Evolutionary conservation across 768 basidiomycete genomes (phyloP).

Genomic region (Arthromyces matolae): DNA sequence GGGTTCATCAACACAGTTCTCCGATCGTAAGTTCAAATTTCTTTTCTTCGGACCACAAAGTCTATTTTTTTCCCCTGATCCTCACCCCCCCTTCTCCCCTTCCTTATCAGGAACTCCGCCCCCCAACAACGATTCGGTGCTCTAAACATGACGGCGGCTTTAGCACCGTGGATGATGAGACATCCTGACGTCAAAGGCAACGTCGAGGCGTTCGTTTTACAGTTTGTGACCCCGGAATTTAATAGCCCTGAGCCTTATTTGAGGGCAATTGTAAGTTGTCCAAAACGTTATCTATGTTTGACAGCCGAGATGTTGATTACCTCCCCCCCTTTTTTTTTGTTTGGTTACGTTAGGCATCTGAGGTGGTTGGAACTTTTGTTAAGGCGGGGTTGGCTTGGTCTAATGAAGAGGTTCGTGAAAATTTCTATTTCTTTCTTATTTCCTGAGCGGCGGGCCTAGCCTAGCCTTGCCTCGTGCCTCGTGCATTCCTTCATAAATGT

Average conservation of each 20-base stretch:
- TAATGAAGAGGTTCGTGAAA: conserved; percentile 51
- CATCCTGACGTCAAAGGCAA: conserved; percentile 75
- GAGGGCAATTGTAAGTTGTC: conserved; percentile 63
- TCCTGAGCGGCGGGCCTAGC: no score
- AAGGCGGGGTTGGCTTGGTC: conserved; percentile 69
- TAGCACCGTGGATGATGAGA: conserved; percentile 78
- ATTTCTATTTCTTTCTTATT: no score
- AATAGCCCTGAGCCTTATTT: conserved; percentile 64
- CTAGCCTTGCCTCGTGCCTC: no score
- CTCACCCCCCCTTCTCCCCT: conserved; percentile 1
- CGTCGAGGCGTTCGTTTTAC: conserved; percentile 75
- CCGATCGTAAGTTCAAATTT: conserved; percentile 45
- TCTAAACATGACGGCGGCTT: conserved; percentile 73
- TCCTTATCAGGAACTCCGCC: conserved; percentile 35
- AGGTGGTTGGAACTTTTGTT: conserved; percentile 73
- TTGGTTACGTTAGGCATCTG: conserved; percentile 75
- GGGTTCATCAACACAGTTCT: conserved; percentile 75
- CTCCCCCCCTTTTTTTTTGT: no score
- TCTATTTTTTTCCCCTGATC: background rate
- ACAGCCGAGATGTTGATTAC: no score
- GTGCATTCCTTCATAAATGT: no score
- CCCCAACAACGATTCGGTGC: conserved; percentile 78
- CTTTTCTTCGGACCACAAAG: no score
- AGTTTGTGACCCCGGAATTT: conserved; percentile 75
- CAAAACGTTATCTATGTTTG: no score